Evolutionary conservation across 495 filamentous ascomycete genomes (phyloP).

Genomic region (Penicillium daleae): DNA sequence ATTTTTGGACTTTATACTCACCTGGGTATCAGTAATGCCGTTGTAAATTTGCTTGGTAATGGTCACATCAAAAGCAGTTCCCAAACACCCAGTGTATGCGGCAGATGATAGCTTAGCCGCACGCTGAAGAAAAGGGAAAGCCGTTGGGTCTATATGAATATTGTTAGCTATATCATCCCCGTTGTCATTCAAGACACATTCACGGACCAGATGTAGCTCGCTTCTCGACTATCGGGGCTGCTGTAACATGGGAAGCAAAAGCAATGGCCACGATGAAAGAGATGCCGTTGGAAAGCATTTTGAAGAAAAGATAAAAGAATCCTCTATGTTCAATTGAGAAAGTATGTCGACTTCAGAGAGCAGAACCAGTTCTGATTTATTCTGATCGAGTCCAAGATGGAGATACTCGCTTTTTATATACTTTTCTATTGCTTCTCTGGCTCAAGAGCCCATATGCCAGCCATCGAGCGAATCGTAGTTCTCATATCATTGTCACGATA

Average conservation of each 20-base stretch:
- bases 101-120: constrained; percentile 42
- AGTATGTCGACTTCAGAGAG: not conserved
- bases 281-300: constrained; percentile 18
- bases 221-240: constrained; percentile 18
- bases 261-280: constrained; percentile 12
- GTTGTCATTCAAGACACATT: not conserved
- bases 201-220: constrained; percentile 26
- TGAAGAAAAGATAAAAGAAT: not conserved
- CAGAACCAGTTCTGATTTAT: constrained; percentile 1
- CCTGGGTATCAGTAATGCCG: constrained; percentile 26
- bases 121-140: constrained; percentile 30
- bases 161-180: not conserved
- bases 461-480: not conserved
- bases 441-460: not conserved
- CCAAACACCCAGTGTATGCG: constrained; percentile 35
- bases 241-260: constrained; percentile 20
- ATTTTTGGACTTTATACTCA: not conserved
- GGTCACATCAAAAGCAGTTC: constrained; percentile 37
- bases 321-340: not conserved
- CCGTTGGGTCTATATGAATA: constrained; percentile 22
- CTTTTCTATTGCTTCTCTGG: not conserved
- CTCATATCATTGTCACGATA: too few species aligned
- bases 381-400: not conserved
- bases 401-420: not conserved
- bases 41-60: constrained; percentile 38